phyloP scores from a whole-genome alignment of 768 basidiomycete genomes.

The Lentinula lateritia region DNA sequence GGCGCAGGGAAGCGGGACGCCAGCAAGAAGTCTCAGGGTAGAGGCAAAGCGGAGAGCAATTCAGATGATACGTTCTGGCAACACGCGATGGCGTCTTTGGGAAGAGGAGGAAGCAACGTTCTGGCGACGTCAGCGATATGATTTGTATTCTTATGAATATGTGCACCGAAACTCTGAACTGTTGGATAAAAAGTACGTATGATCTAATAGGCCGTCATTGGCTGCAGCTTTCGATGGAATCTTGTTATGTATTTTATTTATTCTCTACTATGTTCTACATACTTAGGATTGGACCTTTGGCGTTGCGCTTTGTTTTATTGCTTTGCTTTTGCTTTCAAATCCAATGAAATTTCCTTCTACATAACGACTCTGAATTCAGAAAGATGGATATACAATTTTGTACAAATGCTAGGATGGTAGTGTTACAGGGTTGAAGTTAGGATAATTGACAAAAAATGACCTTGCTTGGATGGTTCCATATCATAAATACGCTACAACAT shows the following conservation, averaged over 20 bases:
- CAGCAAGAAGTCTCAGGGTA: conserved; percentile 19
- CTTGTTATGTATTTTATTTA: conserved; percentile 1
- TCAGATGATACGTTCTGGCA: conserved; percentile 33
- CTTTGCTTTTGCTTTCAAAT: neutral
- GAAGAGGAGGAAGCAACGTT: neutral
- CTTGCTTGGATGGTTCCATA: no score
- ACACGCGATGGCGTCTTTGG: conserved; percentile 2
- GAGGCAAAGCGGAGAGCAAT: conserved; percentile 42
- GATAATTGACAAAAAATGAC: no score
- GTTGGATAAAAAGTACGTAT: neutral
- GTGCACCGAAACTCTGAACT: neutral
- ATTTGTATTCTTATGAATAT: conserved; percentile 1
- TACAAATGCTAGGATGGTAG: no score
- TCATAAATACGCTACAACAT: no score
- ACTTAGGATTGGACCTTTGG: neutral
- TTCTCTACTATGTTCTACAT: neutral
- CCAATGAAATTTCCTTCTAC: neutral
- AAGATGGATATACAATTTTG: no score
- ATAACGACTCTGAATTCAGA: no score
- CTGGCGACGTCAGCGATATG: neutral
- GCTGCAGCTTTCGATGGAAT: neutral
- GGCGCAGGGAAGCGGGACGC: neutral
- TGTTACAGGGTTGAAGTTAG: no score
- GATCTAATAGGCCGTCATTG: neutral
- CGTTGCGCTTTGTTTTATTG: neutral